Percentiles rank a stretch among this genome's conserved stretches.
Conservation (phyloP, 163 green algal species). For the Coccomyxa subellipsoidea region DNA sequence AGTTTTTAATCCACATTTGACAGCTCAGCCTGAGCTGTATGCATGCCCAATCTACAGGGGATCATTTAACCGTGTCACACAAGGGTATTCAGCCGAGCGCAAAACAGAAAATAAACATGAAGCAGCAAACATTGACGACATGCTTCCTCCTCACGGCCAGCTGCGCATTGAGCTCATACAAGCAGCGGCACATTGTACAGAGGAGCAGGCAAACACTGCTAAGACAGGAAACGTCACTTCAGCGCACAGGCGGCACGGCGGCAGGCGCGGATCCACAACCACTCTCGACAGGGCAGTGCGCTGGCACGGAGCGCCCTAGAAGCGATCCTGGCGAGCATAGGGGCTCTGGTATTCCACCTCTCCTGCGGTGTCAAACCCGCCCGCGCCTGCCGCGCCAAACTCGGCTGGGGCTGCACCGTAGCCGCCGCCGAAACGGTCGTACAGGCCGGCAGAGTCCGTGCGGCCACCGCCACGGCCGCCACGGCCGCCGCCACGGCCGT, state of each 20-base stretch:
- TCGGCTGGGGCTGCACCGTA: not conserved
- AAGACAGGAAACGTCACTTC: too few relatives aligned
- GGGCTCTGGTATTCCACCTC: conserved; percentile 9
- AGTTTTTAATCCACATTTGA: too few relatives aligned
- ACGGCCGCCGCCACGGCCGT: not conserved
- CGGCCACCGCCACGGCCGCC: conserved; percentile 1
- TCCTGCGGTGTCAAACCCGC: not conserved
- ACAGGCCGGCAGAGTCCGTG: not conserved
- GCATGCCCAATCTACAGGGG: too few relatives aligned
- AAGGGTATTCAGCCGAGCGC: not conserved
- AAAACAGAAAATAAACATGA: not conserved
- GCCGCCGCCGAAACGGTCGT: conserved; percentile 3
- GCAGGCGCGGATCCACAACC: not conserved
- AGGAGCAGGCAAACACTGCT: too few relatives aligned
- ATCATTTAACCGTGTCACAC: not conserved
- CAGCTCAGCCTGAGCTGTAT: too few relatives aligned
- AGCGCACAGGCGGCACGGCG: too few relatives aligned
- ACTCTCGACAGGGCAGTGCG: not conserved
- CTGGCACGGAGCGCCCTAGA: not conserved
- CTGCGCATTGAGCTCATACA: not conserved
- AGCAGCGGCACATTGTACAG: not conserved
- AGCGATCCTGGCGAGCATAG: conserved; percentile 6
- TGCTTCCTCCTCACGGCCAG: not conserved
- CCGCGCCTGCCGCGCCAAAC: not conserved
- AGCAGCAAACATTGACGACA: not conserved